Conservation (phyloP, 345 rosid species). For the Lepidium sativum region DNA sequence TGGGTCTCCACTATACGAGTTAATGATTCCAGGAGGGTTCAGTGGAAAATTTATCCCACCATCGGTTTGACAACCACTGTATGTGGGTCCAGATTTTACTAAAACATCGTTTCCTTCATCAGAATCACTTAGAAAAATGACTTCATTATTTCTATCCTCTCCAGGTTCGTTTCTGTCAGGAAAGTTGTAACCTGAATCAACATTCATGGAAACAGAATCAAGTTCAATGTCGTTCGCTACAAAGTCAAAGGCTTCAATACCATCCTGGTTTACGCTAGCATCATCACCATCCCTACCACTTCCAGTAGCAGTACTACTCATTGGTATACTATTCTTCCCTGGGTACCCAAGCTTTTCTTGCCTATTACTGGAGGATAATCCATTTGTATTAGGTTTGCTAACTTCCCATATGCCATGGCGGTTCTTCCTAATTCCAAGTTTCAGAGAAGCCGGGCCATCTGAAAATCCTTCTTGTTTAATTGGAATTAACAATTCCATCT, state of each 20-base stretch:
- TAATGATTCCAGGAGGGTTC: constrained; percentile 45
- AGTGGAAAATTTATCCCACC: constrained; percentile 51
- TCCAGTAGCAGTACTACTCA: constrained; percentile 90
- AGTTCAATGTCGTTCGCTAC: constrained; percentile 56
- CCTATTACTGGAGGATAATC: constrained; percentile 54
- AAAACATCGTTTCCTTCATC: constrained; percentile 74
- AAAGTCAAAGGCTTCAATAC: constrained; percentile 54
- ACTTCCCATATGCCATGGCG: constrained; percentile 85
- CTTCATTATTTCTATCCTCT: constrained; percentile 47
- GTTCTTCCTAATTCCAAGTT: constrained; percentile 85
- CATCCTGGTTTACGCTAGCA: constrained; percentile 88
- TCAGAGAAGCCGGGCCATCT: constrained; percentile 64
- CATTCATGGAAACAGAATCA: constrained; percentile 67
- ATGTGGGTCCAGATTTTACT: constrained; percentile 44
- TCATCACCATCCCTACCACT: constrained; percentile 97
- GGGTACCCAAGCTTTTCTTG: constrained; percentile 42
- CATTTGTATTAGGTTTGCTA: constrained; percentile 64
- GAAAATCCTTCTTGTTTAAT: constrained; percentile 73
- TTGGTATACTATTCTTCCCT: constrained; percentile 54
- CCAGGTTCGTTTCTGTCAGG: constrained; percentile 41
- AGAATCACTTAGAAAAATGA: constrained; percentile 87
- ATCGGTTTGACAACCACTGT: constrained; percentile 36
- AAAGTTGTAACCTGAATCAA: constrained; percentile 45
- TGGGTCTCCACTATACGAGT: constrained; percentile 55
- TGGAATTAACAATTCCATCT: constrained; percentile 41